Evolutionary conservation across 1,139 yeast genomes (phyloP), one percentile per base, ranked within the genome.

Genomic region (Protomyces inouyei): DNA sequence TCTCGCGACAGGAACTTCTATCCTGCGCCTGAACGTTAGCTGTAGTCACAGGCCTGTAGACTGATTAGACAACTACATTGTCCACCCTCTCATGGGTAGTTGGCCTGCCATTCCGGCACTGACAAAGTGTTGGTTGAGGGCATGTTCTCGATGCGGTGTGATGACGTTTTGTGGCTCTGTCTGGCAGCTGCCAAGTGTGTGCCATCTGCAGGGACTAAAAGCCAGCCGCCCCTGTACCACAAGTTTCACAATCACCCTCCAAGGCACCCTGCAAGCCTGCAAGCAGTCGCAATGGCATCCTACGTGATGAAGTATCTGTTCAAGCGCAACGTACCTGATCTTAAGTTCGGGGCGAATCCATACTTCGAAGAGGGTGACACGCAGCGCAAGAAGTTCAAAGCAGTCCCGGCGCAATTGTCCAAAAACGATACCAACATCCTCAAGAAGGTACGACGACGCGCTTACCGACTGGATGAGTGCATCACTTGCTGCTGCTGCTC

Each of bases 381-480:
- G 5, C 53, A 40, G 18, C 52, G 57, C 53, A 48, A 54, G 28
- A 66, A 66, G 64, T 51, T 66, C 18, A 60, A 64, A 48, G 57
- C 40, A 12, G 18, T 65, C 9, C 68, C 68, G 18, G 36, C 55
- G 6, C 67, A 67, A 23, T 23, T 66, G 38, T 64, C 67, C 4
- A 65, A 52, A 25, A 43, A 66, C 18, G 68, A 66, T 18, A 60
- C 66, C 25, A 59, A 64, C 51, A 57, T 66, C 36, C 64, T 66
- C 28, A 66, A 57, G 23, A 64, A 60, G 61, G 66, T 66, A n/a
- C 46, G 55, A 21, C 37, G 59, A n/a, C 51, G 37, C 43, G 57
- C 57, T 6, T 64, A 64, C 48, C 57, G 66, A 25, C 35, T 64
- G 28, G 66, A 64, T 43, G 52, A 61, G 51, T 18, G 57, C 25